A percentile compares a stretch with the other conserved stretches of the same genome.
Evolutionary conservation across 352 stramenopile genomes (phyloP).

Genomic region (Salisapilia sapeloensis): DNA sequence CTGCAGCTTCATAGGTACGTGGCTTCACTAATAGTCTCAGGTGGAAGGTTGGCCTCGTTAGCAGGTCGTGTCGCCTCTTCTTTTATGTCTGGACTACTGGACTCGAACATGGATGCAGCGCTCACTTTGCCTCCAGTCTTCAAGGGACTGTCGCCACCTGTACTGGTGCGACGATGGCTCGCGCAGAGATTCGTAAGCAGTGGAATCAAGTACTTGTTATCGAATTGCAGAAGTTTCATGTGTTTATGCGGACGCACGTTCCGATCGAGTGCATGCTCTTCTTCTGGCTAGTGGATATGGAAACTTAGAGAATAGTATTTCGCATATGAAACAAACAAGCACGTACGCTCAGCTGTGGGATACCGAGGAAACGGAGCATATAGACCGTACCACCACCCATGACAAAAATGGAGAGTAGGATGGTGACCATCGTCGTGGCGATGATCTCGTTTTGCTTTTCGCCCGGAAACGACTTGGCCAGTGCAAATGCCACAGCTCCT

Average conservation of each 20-base stretch:
- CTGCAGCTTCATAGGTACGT: no score
- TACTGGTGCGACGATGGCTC: no score
- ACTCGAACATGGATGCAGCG: no score
- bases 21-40: no score
- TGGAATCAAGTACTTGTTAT: constrained; percentile 77
- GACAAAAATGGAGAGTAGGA: constrained; percentile 85
- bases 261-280: constrained; percentile 60
- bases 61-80: no score
- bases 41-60: no score
- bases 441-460: constrained; percentile 77
- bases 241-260: constrained; percentile 63
- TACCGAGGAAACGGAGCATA: constrained; percentile 75
- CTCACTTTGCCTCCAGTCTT: no score
- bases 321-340: constrained; percentile 1
- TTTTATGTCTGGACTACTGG: no score
- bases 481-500: constrained; percentile 85
- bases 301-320: constrained; percentile 1
- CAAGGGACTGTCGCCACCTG: no score
- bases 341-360: constrained; percentile 64
- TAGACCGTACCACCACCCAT: constrained; percentile 82
- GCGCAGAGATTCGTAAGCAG: constrained; percentile 64
- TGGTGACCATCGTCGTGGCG: constrained; percentile 83
- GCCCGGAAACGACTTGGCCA: constrained; percentile 81
- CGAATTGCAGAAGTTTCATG: constrained; percentile 67
- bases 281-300: constrained; percentile 22